A percentile compares a stretch with the other conserved stretches of the same genome.
Conservation (phyloP, 805 yeast genomes). For the Wickerhamomyces xylosicus region DNA sequence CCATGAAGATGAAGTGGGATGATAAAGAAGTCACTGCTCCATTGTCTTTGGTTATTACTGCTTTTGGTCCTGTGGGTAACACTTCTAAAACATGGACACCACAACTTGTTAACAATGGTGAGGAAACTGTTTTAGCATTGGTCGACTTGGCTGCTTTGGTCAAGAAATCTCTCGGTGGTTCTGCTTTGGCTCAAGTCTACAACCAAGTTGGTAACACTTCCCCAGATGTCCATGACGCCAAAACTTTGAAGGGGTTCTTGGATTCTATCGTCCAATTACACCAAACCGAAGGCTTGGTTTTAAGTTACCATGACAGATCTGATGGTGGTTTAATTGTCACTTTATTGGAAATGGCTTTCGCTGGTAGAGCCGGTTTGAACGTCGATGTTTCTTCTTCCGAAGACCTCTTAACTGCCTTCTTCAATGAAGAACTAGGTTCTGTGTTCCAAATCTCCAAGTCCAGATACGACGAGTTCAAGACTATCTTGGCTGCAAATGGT, state of each 20-base stretch:
- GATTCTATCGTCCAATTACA: slow-evolving; percentile 66
- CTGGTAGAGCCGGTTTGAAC: slow-evolving; percentile 79
- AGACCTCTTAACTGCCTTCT: slow-evolving; percentile 46
- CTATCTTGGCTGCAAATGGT: slow-evolving; percentile 47
- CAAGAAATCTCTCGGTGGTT: slow-evolving; percentile 70
- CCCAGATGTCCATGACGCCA: slow-evolving; percentile 72
- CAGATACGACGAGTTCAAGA: slow-evolving; percentile 43
- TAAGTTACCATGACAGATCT: slow-evolving; percentile 90
- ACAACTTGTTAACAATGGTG: slow-evolving; percentile 40
- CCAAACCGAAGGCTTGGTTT: slow-evolving; percentile 41
- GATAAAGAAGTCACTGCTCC: slow-evolving; percentile 94
- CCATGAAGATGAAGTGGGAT: slow-evolving; percentile 98
- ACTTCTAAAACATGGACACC: slow-evolving; percentile 97
- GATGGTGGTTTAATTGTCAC: slow-evolving; percentile 94
- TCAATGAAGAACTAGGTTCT: slow-evolving; percentile 93
- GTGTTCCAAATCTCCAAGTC: slow-evolving; percentile 73
- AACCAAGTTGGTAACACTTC: slow-evolving; percentile 73
- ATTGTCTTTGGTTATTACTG: slow-evolving; percentile 79
- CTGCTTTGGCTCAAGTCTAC: slow-evolving; percentile 91
- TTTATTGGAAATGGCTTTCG: slow-evolving; percentile 91
- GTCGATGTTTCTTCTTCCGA: slow-evolving; percentile 31
- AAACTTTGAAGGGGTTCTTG: slow-evolving; percentile 58
- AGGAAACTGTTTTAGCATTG: slow-evolving; percentile 55
- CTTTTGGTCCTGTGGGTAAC: slow-evolving; percentile 79
- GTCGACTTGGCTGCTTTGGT: slow-evolving; percentile 64